Evolutionary conservation across 1,284 basidiomycete species (phyloP), one percentile per base, ranked within the genome.

Genomic region (Xerocomus amazonicus): DNA sequence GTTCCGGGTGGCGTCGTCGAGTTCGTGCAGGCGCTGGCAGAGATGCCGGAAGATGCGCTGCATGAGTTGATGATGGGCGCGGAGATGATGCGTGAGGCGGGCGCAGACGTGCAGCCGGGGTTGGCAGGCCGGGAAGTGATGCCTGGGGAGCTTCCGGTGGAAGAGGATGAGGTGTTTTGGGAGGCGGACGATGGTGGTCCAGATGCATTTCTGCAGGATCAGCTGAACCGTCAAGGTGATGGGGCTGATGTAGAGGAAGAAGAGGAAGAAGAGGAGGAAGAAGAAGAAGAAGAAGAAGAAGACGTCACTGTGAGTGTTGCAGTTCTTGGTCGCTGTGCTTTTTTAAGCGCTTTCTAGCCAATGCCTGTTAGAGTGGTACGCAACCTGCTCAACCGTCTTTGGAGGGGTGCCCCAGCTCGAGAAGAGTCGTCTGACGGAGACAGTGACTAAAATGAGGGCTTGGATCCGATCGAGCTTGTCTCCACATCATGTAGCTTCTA

Each of bases 1-100:
- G 80, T 87, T 50, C 83, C 80, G 0, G 84, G 79, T 1, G 87
- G 85, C 1, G 66, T 85, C 10, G 66, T 81, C 16, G 78, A 84
- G 58, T 82, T 89, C 56, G 78, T 79, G 28, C 79, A 83, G 65
- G 66, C 75, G 53, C 72, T 78, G 23, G 81, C 65, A 10, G 74
- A 84, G 64, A 66, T 84, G 58, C 78, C 78, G 0, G 77, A 79
- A 36, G 83, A 83, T 17, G 74, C 71, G 8, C 56, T 87, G 48
- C 76, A 84, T 42, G 82, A 82, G 48, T 64, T 75, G 45, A 73
- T 87, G 73, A 53, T 80, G 45, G 75, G 68, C 9, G 69, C 75
- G 23, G 73, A 66, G 23, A 62, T 68, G 52, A 67, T 63, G 52
- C 65, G 51, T 10, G 65, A 57, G 47, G 65, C 49, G 9, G 65